Evolutionary conservation across 2,329 filamentous ascomycete genomes (phyloP), one percentile per base, ranked within the genome.

Genomic region (Claviceps pusilla): DNA sequence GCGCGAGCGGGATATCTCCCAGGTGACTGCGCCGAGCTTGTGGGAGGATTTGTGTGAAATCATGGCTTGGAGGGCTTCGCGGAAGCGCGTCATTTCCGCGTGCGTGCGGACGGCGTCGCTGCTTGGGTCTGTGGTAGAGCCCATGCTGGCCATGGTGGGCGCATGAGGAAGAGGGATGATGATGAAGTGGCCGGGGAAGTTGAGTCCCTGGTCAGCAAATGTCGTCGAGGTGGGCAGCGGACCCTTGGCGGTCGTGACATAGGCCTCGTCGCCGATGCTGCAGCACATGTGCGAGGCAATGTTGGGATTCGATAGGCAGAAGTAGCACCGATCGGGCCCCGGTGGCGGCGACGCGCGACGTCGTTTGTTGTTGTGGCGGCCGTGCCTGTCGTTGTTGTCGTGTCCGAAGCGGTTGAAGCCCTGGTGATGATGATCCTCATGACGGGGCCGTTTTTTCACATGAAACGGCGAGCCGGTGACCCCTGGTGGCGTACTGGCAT

Each of bases 191-290:
- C 82, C 80, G 0, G 91, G 88, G 64, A 91, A 94, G 28, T 76
- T 72, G 4, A 97, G 76, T 5, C 80, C 78, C 0, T 83, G 73
- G 9, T 74, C 65, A 16, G 68, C 63, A 66, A 89, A 95, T 2
- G 84, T 90, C 7, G 78, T 72, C 0, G 79, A 69, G 1, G 82
- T 85, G 1, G 87, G 84, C 0, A 98, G 76, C 5, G 93, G 90
- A 0, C 93, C 93, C 68, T 95, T 96, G 56, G 93, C 89, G 29
- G 86, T 93, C 33, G 93, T 95, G 54, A 97, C 71, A 67, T 97
- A 97, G 53, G 83, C 78, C 57, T 95, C 86, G 19, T 89, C 83
- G 53, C 87, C 93, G 59, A 98, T 91, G 31, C 86, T 89, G 59
- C 86, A 86, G 62, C 96, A 85, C 69, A 98, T 86, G 69, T 98